Conservation (phyloP, 2,329 filamentous ascomycete species). For the Fusarium dimerum region DNA sequence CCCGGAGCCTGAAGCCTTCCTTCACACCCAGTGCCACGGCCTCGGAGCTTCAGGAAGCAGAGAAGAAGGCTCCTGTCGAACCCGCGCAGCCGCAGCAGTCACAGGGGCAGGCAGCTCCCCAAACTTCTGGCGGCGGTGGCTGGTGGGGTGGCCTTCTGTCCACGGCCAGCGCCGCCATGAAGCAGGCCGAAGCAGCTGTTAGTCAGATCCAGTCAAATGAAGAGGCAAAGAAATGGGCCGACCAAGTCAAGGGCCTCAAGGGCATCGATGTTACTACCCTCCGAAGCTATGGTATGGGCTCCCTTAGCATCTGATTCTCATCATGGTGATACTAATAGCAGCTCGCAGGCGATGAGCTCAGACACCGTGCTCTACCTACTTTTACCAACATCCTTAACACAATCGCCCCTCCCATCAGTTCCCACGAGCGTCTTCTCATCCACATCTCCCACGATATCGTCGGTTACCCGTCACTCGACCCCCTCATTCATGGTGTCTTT, state of each 20-base stretch:
- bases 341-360: constrained; percentile 76
- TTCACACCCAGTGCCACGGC: constrained; percentile 69
- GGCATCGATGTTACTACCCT: constrained; percentile 73
- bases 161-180: constrained; percentile 81
- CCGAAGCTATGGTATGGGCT: constrained; percentile 44
- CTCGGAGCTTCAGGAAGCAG: constrained; percentile 59
- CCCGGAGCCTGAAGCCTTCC: constrained; percentile 68
- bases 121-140: constrained; percentile 64
- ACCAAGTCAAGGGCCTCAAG: constrained; percentile 74
- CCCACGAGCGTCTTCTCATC: constrained; percentile 94
- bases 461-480: constrained; percentile 91
- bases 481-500: constrained; percentile 88
- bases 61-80: constrained; percentile 52
- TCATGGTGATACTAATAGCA: constrained; percentile 2
- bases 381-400: constrained; percentile 95
- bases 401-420: constrained; percentile 92
- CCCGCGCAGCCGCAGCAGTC: constrained; percentile 38
- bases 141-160: constrained; percentile 90
- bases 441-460: constrained; percentile 96
- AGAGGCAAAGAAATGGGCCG: constrained; percentile 93
- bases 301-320: neutral
- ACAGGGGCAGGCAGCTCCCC: constrained; percentile 13
- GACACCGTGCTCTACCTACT: constrained; percentile 84
- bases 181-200: constrained; percentile 88
- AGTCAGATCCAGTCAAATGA: constrained; percentile 96